Evolutionary conservation across 345 rosid species (phyloP).

Genomic region (Gossypium stocksii): DNA sequence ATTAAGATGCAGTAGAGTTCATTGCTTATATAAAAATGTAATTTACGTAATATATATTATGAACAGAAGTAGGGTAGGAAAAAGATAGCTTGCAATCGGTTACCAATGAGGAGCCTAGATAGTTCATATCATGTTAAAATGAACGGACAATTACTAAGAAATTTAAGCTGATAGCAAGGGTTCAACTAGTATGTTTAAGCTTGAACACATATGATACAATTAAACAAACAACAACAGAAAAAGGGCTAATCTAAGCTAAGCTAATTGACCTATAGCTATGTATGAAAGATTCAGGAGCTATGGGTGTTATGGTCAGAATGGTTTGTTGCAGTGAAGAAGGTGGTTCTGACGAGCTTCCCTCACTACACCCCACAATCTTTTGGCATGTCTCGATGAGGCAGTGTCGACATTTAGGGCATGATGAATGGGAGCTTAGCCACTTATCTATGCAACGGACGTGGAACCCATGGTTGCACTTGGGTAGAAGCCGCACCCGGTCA

Average conservation of each 20-base stretch:
- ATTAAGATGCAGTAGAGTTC: too few relatives aligned
- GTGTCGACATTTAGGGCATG: constrained; percentile 89
- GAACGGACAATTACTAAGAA: too few relatives aligned
- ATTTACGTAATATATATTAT: too few relatives aligned
- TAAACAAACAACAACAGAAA: neutral
- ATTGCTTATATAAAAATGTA: too few relatives aligned
- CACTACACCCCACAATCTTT: constrained; percentile 54
- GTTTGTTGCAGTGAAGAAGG: constrained; percentile 32
- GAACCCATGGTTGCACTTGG: constrained; percentile 81
- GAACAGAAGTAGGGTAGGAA: too few relatives aligned
- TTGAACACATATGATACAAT: constrained; percentile 9
- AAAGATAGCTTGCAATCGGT: too few relatives aligned
- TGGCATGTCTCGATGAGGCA: constrained; percentile 70
- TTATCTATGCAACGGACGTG: constrained; percentile 78
- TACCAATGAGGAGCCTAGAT: too few relatives aligned
- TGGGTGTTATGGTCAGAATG: constrained; percentile 38
- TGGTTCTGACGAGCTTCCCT: constrained; percentile 34
- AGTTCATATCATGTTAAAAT: too few relatives aligned
- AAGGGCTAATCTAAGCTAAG: neutral
- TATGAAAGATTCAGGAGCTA: constrained; percentile 52
- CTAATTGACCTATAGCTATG: constrained; percentile 36
- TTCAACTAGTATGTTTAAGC: neutral
- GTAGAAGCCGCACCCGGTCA: constrained; percentile 64
- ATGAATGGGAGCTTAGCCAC: constrained; percentile 84
- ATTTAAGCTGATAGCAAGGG: too few relatives aligned